A percentile compares a stretch with the other conserved stretches of the same genome.
phyloP scores from a whole-genome alignment of 768 basidiomycete genomes.

The Tulasnella sp. region DNA sequence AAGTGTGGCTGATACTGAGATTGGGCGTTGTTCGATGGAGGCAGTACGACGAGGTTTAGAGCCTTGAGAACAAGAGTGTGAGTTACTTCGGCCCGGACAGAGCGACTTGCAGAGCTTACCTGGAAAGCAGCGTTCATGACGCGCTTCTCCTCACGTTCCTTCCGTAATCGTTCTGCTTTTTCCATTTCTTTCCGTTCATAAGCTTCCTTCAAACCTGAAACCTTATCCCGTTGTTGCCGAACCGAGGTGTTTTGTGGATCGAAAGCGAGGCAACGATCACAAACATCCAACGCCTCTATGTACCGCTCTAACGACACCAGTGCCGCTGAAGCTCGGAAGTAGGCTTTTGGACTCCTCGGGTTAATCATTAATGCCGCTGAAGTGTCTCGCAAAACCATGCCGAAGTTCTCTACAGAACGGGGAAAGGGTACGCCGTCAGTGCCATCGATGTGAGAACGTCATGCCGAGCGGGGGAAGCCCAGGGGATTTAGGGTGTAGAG shows the following conservation, averaged over 20 bases:
- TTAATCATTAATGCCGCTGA: conserved; percentile 65
- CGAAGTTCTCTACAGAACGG: conserved; percentile 68
- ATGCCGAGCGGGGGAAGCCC: background rate
- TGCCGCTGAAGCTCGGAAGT: conserved; percentile 78
- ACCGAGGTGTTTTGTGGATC: conserved; percentile 58
- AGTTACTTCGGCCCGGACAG: conserved; percentile 6
- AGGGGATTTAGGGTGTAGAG: background rate
- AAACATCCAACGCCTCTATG: conserved; percentile 81
- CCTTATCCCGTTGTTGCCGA: conserved; percentile 46
- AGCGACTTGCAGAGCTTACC: conserved; percentile 43
- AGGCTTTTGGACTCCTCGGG: conserved; percentile 68
- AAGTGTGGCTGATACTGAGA: conserved; percentile 53
- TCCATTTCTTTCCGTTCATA: conserved; percentile 34
- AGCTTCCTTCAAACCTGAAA: conserved; percentile 35
- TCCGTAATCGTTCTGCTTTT: conserved; percentile 48
- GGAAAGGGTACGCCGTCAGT: background rate
- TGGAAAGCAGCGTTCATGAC: conserved; percentile 57
- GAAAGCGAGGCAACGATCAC: conserved; percentile 59
- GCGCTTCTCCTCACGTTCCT: conserved; percentile 50
- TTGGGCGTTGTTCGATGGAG: conserved; percentile 49
- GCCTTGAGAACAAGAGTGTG: conserved; percentile 45
- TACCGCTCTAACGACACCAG: conserved; percentile 66
- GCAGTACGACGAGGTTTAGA: conserved; percentile 62
- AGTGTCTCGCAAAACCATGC: conserved; percentile 80
- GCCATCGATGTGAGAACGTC: background rate